Conservation (phyloP, 2,329 filamentous ascomycete genomes). For the Bisporella sp. region DNA sequence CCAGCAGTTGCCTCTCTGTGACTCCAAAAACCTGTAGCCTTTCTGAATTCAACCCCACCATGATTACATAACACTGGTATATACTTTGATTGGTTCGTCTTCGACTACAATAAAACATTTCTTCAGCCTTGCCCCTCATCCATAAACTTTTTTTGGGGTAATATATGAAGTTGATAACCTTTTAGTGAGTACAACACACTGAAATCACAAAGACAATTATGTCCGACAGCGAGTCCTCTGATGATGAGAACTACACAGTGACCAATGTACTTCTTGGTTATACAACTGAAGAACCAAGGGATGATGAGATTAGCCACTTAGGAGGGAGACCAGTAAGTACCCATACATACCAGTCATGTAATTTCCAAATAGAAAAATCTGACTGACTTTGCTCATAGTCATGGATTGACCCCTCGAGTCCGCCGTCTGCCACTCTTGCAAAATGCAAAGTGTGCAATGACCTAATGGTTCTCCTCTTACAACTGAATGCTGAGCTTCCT, state of each 20-base stretch:
- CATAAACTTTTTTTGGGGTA: too few relatives aligned
- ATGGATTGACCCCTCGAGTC: constrained; percentile 69
- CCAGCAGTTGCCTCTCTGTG: too few relatives aligned
- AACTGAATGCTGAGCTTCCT: constrained; percentile 86
- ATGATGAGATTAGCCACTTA: constrained; percentile 80
- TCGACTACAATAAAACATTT: too few relatives aligned
- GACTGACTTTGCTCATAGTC: constrained; percentile 43
- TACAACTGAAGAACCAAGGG: constrained; percentile 63
- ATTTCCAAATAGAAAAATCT: too few relatives aligned
- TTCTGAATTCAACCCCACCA: too few relatives aligned
- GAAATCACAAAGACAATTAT: neutral
- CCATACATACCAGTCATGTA: neutral
- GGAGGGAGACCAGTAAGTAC: constrained; percentile 74
- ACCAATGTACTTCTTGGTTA: constrained; percentile 91
- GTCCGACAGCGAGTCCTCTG: constrained; percentile 72
- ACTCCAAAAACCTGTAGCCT: too few relatives aligned
- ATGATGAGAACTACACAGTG: constrained; percentile 63
- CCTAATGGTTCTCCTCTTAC: constrained; percentile 76
- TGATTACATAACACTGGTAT: too few relatives aligned
- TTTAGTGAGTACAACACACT: too few relatives aligned
- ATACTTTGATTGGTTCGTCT: too few relatives aligned
- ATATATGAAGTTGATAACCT: too few relatives aligned
- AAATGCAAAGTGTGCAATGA: constrained; percentile 84
- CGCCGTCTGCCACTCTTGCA: constrained; percentile 70
- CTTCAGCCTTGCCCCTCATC: too few relatives aligned